Percentiles rank a stretch among this genome's conserved stretches.
Evolutionary conservation across 345 rosid genomes (phyloP).

Genomic region (Arabis hirsuta): DNA sequence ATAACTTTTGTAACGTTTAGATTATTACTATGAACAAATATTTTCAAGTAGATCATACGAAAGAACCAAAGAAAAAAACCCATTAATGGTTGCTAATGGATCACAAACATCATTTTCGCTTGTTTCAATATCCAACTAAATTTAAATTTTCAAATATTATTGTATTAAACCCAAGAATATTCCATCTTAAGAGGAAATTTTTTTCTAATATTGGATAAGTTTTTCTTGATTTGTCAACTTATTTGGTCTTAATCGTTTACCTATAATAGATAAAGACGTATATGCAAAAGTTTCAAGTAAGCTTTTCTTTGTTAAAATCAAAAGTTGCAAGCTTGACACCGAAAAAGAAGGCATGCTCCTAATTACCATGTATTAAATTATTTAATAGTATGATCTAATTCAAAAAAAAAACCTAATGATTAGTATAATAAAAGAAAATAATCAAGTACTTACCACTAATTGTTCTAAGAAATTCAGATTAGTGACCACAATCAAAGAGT

Average conservation of each 20-base stretch:
- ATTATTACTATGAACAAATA: background rate
- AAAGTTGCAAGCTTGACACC: slow-evolving; percentile 26
- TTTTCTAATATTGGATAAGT: slow-evolving; percentile 26
- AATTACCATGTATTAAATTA: slow-evolving; percentile 17
- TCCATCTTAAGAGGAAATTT: slow-evolving; percentile 3
- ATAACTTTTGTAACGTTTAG: slow-evolving; percentile 10
- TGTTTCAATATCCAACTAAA: slow-evolving; percentile 20
- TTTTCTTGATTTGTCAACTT: slow-evolving; percentile 29
- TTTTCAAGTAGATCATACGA: slow-evolving; percentile 10
- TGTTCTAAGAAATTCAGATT: background rate
- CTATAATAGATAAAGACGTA: slow-evolving; percentile 28
- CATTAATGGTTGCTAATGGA: slow-evolving; percentile 19
- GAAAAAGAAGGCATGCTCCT: slow-evolving; percentile 1
- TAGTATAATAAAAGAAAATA: too few relatives aligned
- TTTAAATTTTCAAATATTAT: slow-evolving; percentile 3
- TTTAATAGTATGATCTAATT: slow-evolving; percentile 10
- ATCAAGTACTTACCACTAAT: slow-evolving; percentile 8
- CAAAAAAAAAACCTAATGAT: background rate
- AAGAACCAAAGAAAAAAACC: background rate
- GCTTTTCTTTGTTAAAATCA: background rate
- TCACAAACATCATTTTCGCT: slow-evolving; percentile 32
- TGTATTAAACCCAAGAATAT: slow-evolving; percentile 26
- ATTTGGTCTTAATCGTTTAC: slow-evolving; percentile 16
- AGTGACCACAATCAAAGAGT: slow-evolving; percentile 13
- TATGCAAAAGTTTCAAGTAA: slow-evolving; percentile 17